Conservation (phyloP, 768 basidiomycete species). For the Mycena galericulata region DNA sequence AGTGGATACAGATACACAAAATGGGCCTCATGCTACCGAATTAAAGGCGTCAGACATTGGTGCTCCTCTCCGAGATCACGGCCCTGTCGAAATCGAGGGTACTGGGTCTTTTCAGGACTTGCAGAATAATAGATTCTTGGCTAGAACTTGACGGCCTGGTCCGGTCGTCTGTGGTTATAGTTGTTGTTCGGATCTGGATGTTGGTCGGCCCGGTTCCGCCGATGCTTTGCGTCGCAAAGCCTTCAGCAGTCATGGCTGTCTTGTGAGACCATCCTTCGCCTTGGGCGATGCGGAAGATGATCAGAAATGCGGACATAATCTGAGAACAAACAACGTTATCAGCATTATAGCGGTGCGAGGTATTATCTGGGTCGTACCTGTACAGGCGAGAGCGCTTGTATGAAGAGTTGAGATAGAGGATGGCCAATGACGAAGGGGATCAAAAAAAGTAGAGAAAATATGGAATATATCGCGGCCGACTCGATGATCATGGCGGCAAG, state of each 20-base stretch:
- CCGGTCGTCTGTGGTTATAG: too few species aligned
- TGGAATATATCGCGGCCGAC: not conserved
- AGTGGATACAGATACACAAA: too few species aligned
- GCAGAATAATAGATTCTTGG: too few species aligned
- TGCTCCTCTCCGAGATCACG: too few species aligned
- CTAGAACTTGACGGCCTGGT: too few species aligned
- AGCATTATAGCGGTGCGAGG: not conserved
- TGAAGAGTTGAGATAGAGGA: conserved; percentile 26
- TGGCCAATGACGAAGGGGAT: conserved; percentile 26
- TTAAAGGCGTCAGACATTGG: too few species aligned
- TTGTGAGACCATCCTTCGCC: conserved; percentile 29
- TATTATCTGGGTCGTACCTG: conserved; percentile 38
- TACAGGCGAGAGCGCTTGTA: conserved; percentile 30
- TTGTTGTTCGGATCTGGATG: not conserved
- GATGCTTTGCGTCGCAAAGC: not conserved
- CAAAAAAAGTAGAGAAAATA: conserved; percentile 35
- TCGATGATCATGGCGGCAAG: conserved; percentile 30
- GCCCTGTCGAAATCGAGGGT: too few species aligned
- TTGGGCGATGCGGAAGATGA: conserved; percentile 32
- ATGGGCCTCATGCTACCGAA: too few species aligned
- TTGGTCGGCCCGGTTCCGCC: not conserved
- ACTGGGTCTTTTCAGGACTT: too few species aligned
- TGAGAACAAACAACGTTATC: not conserved
- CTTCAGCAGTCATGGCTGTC: not conserved
- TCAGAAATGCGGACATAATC: conserved; percentile 14